These are phyloP conservation scores for Irpex lacteus DNA, from an alignment of 1,284 basidiomycete genomes.

Conservation along the genomic window DNA sequence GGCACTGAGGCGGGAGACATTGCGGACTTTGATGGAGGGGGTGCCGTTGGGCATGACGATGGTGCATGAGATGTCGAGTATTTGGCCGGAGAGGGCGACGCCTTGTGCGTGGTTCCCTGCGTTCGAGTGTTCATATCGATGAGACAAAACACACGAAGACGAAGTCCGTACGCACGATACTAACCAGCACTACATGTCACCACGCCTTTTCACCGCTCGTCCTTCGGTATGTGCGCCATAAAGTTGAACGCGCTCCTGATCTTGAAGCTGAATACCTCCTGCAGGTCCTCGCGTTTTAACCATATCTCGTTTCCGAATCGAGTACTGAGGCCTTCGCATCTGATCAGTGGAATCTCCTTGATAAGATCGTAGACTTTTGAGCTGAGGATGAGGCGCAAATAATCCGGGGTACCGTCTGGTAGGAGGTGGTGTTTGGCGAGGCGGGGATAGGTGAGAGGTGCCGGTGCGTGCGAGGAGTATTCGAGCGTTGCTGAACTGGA, in stretches of 20 bases:
- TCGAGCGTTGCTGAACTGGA: conserved; percentile 54
- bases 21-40: conserved; percentile 94
- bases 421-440: conserved; percentile 68
- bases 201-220: conserved; percentile 96
- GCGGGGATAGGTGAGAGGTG: conserved; percentile 62
- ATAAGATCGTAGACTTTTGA: conserved; percentile 95
- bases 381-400: conserved; percentile 89
- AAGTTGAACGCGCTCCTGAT: conserved; percentile 98
- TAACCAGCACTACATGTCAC: conserved; percentile 96
- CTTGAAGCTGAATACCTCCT: conserved; percentile 99
- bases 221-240: conserved; percentile 87
- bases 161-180: conserved; percentile 47
- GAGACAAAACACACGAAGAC: conserved; percentile 11
- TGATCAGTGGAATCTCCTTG: conserved; percentile 88
- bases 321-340: conserved; percentile 83
- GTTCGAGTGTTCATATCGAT: neutral
- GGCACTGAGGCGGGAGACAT: conserved; percentile 90
- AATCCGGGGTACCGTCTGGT: conserved; percentile 81
- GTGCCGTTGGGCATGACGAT: conserved; percentile 98
- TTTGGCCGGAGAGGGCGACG: conserved; percentile 89
- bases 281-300: conserved; percentile 93
- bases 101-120: conserved; percentile 99
- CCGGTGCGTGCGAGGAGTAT: conserved; percentile 64
- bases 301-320: conserved; percentile 91
- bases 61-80: conserved; percentile 89